phyloP scores from a whole-genome alignment of 2,329 filamentous ascomycete genomes.

The Paraphaeosphaeria sporulosa region DNA sequence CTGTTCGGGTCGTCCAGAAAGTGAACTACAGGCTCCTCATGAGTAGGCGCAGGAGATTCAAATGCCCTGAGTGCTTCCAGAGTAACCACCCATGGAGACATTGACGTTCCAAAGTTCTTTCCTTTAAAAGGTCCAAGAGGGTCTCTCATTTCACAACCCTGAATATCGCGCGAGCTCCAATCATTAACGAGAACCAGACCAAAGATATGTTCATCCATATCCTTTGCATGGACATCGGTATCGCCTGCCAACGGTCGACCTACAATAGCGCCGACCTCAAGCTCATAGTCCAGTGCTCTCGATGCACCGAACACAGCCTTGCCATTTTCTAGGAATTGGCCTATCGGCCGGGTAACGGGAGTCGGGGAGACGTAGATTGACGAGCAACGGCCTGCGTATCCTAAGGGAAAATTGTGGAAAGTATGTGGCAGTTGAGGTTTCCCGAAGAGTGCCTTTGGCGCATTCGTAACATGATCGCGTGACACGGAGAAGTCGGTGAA shows the following conservation, averaged over 20 bases:
- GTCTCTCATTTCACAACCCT: conserved; percentile 64
- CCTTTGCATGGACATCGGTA: conserved; percentile 47
- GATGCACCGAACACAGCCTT: conserved; percentile 51
- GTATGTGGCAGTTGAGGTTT: conserved; percentile 31
- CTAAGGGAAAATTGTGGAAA: conserved; percentile 52
- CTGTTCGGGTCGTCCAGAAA: conserved; percentile 35
- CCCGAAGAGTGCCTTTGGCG: conserved; percentile 46
- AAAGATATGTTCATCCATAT: conserved; percentile 65
- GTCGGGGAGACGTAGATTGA: conserved; percentile 60
- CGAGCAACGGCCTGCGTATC: conserved; percentile 64
- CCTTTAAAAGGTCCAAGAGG: conserved; percentile 68
- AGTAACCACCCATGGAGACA: conserved; percentile 69
- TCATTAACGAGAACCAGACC: conserved; percentile 70
- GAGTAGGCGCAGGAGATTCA: conserved; percentile 28
- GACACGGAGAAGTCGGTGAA: conserved; percentile 68
- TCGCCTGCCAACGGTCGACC: conserved; percentile 52
- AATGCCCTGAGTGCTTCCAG: conserved; percentile 62
- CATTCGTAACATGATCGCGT: conserved; percentile 62
- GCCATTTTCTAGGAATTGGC: conserved; percentile 37
- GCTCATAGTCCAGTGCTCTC: conserved; percentile 57
- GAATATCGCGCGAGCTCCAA: conserved; percentile 70
- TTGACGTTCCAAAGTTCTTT: conserved; percentile 67
- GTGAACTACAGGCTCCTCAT: conserved; percentile 28
- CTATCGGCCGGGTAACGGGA: conserved; percentile 36
- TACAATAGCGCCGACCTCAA: conserved; percentile 58